Evolutionary conservation across 2,329 filamentous ascomycete genomes (phyloP), one percentile per base, ranked within the genome.

Genomic region (Elsinoe perseae): DNA sequence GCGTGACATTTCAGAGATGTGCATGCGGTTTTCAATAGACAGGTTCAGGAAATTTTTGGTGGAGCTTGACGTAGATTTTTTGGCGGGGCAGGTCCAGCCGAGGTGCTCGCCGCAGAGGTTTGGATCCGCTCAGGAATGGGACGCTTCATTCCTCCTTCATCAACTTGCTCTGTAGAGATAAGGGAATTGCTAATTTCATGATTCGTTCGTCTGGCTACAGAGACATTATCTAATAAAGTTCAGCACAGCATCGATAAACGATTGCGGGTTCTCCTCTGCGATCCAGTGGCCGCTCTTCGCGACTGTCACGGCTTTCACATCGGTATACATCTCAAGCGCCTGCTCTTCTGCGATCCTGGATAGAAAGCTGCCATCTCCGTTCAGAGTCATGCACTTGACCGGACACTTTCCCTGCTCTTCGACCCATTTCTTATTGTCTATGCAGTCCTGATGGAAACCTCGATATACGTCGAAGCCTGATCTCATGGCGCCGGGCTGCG

Each of bases 241-340:
- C 59, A 69, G 44, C 5, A 71, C 59, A 40, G 63, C 59, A 27
- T 59, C 58, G n/a, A 70, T 67, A 60, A 73, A 74, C 4, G 62
- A 64, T 46, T 64, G 61, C 1, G 71, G 71, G 57, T 71, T 71
- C 60, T 73, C 70, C 56, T 73, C 71, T 2, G 70, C 68, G 25
- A 69, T 63, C 58, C 65, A 73, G 58, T 73, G 72, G 4, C 67
- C 66, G 30, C 62, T 61, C 0, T 66, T 64, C 6, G 64, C 59
- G 1, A 73, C 62, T 18, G 61, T 60, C 2, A 61, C 62, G 5
- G 61, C 48, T 20, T 63, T 61, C 1, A 63, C 62, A 25, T 66
- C 50, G 34, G 68, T 62, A 55, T 72, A 70, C 50, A 69, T 64
- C 56, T 71, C 67, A 5, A 60, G 61, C 25, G 65, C 63, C 64